Percentiles rank a stretch among this genome's conserved stretches.
phyloP scores from a whole-genome alignment of 1,139 yeast species.

The Geotrichum australiense region DNA sequence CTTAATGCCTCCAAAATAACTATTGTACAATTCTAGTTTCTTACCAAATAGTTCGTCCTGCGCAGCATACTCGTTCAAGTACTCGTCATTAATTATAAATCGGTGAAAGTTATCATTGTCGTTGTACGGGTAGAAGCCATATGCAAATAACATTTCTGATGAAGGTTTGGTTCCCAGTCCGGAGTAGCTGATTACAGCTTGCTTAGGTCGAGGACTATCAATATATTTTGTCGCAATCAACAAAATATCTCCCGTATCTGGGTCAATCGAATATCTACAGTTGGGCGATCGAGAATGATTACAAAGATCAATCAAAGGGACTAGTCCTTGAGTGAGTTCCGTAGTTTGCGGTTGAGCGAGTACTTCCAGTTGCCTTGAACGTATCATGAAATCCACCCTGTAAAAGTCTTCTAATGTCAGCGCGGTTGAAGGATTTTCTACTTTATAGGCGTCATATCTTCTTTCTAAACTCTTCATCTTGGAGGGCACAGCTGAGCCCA shows the following conservation, averaged over 20 bases:
- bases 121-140: slow-evolving; percentile 35
- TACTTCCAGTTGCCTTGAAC: slow-evolving; percentile 29
- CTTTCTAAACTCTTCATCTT: slow-evolving; percentile 25
- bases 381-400: slow-evolving; percentile 32
- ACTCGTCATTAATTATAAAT: no score
- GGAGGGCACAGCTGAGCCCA: slow-evolving; percentile 29
- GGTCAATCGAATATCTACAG: slow-evolving; percentile 31
- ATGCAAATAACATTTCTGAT: slow-evolving; percentile 36
- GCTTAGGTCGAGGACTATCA: slow-evolving; percentile 15
- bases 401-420: slow-evolving; percentile 26
- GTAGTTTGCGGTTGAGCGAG: slow-evolving; percentile 20
- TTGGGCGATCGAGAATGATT: slow-evolving; percentile 32
- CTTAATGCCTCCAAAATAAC: no score
- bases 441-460: slow-evolving; percentile 21
- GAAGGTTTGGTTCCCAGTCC: slow-evolving; percentile 28
- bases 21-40: no score
- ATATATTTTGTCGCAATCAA: slow-evolving; percentile 19
- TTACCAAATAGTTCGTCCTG: no score
- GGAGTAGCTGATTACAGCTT: slow-evolving; percentile 36
- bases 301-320: slow-evolving; percentile 36
- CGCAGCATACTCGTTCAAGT: no score
- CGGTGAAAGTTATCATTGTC: no score
- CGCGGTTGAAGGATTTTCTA: slow-evolving; percentile 13
- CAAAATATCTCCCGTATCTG: slow-evolving; percentile 24
- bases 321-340: slow-evolving; percentile 24